Evolutionary conservation across 768 basidiomycete genomes (phyloP).

Genomic region (Cystofilobasidium ferigula): DNA sequence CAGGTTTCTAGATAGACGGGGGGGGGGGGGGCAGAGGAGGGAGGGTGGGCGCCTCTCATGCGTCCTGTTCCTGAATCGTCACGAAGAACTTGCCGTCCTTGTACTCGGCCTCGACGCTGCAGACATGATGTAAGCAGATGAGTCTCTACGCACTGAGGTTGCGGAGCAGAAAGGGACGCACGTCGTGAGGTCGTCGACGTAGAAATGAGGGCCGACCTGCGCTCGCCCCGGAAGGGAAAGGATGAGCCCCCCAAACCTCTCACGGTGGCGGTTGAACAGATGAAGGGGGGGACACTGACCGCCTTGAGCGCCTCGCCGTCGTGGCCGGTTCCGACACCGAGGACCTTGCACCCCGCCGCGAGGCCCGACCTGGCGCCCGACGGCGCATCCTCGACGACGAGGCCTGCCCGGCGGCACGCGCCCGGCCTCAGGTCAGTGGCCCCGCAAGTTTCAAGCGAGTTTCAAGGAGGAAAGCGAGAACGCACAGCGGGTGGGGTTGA

Average conservation of each 20-base stretch:
- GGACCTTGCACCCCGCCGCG: conserved; percentile 60
- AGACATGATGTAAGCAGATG: background rate
- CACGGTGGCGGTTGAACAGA: background rate
- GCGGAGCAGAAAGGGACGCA: background rate
- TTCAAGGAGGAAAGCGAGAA: background rate
- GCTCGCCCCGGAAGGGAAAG: no score
- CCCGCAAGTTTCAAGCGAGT: no score
- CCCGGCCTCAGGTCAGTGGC: background rate
- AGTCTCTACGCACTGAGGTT: background rate
- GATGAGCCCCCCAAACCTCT: background rate
- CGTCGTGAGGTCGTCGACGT: conserved; percentile 11
- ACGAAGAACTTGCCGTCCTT: conserved; percentile 9
- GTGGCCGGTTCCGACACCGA: conserved; percentile 79
- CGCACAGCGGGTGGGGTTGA: conserved; percentile 8
- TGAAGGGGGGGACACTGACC: background rate
- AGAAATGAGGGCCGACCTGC: conserved; percentile 6
- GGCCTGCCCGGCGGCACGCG: conserved; percentile 42
- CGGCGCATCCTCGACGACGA: conserved; percentile 84
- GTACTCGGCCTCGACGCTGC: conserved; percentile 5
- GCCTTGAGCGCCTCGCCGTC: conserved; percentile 1
- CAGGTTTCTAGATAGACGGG: no score
- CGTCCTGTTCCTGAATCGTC: conserved; percentile 4
- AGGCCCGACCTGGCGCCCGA: conserved; percentile 65
- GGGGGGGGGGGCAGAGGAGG: no score
- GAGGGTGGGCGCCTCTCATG: no score